Evolutionary conservation across 139 green algal genomes (phyloP).

Genomic region (Chlamydomonas sp.): DNA sequence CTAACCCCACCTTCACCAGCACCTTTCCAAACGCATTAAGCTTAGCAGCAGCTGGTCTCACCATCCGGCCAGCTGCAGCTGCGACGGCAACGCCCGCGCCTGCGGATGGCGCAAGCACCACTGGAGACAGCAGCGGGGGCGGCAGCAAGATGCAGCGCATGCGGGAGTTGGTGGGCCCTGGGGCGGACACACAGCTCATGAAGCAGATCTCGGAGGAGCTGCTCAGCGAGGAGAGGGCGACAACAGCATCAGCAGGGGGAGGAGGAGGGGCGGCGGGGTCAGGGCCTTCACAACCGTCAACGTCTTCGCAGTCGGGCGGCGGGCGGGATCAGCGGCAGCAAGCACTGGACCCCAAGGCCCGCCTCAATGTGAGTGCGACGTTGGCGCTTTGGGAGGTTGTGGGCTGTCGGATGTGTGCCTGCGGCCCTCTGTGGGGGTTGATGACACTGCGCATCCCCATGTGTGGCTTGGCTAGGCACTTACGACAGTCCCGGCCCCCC

Average conservation of each 20-base stretch:
- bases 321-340: no score
- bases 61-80: not conserved
- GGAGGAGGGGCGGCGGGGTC: not conserved
- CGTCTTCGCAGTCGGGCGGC: not conserved
- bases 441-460: no score
- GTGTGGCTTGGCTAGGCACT: no score
- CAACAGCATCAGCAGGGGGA: not conserved
- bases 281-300: not conserved
- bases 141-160: not conserved
- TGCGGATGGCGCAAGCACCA: not conserved
- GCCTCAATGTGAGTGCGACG: not conserved
- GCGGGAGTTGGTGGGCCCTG: not conserved
- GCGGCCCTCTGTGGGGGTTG: no score
- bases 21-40: no score
- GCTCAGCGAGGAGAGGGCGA: not conserved
- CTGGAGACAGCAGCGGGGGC: not conserved
- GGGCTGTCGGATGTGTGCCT: no score
- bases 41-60: not conserved
- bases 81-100: not conserved
- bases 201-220: conserved; percentile 33
- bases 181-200: not conserved
- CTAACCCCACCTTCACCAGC: no score
- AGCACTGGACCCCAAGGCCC: not conserved
- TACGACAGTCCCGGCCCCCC: no score
- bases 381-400: not conserved